Percentiles rank a stretch among this genome's conserved stretches.
These are phyloP conservation scores for Gnetum montanum DNA, from an alignment of 75 land plant genomes.

Conservation along the genomic window DNA sequence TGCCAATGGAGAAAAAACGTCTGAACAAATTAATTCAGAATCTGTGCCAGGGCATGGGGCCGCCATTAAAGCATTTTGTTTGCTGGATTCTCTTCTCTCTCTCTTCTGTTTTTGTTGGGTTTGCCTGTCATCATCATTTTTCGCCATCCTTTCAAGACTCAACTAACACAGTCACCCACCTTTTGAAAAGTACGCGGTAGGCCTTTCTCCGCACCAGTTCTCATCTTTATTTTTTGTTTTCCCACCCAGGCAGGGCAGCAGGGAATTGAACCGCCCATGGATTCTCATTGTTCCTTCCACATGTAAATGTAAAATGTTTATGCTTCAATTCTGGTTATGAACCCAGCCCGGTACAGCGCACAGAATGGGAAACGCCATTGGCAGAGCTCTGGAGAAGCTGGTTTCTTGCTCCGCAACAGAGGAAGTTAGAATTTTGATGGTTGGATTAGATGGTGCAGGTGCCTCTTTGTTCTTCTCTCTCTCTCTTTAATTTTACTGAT, in stretches of 20 bases:
- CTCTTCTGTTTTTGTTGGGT: background rate
- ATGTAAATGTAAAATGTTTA: background rate
- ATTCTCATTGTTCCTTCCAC: too few species aligned
- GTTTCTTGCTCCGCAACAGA: slow-evolving; percentile 2
- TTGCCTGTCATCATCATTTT: too few species aligned
- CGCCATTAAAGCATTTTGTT: too few species aligned
- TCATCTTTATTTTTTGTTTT: background rate
- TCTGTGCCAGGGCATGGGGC: too few species aligned
- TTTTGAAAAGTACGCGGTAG: too few species aligned
- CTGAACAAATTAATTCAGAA: too few species aligned
- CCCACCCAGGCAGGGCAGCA: too few species aligned
- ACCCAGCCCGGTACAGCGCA: background rate
- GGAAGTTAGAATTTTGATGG: slow-evolving; percentile 18
- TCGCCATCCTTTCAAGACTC: too few species aligned
- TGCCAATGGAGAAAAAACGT: too few species aligned
- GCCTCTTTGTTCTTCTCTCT: background rate
- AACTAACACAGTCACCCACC: too few species aligned
- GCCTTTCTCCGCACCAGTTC: background rate
- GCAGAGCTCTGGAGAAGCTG: background rate
- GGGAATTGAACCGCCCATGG: too few species aligned
- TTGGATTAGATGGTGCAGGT: slow-evolving; percentile 25
- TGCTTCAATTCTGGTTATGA: background rate
- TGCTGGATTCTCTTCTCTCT: too few species aligned
- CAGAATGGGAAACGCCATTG: background rate
- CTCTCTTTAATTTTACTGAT: background rate